Percentiles rank a stretch among this genome's conserved stretches.
phyloP scores from a whole-genome alignment of 2,329 filamentous ascomycete species.

The Rutstroemia sp. region DNA sequence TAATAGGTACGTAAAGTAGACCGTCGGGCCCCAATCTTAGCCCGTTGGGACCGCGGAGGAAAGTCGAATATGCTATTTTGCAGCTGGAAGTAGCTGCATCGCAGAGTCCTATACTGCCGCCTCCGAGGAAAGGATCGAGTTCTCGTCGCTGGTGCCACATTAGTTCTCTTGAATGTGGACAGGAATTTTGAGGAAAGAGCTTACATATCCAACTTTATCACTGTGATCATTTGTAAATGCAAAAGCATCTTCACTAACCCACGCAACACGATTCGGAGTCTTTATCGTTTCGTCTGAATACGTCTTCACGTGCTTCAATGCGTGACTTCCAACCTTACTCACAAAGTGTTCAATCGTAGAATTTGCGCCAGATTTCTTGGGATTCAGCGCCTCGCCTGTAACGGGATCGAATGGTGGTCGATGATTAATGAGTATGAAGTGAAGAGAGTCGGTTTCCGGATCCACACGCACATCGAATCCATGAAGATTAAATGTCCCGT shows the following conservation, averaged over 20 bases:
- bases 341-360: constrained; percentile 33
- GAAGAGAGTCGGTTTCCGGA: constrained; percentile 17
- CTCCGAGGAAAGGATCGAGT: constrained; percentile 25
- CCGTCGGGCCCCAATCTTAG: constrained; percentile 28
- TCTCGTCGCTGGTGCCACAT: constrained; percentile 16
- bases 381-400: constrained; percentile 28
- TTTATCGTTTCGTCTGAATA: constrained; percentile 26
- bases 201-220: constrained; percentile 25
- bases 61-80: constrained; percentile 23
- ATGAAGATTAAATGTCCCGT: constrained; percentile 28
- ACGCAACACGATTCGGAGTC: constrained; percentile 32
- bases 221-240: constrained; percentile 33
- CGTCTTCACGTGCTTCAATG: constrained; percentile 30
- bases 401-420: constrained; percentile 28
- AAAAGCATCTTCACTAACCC: constrained; percentile 29
- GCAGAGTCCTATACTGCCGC: constrained; percentile 29
- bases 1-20: constrained; percentile 30
- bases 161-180: neutral
- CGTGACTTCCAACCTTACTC: constrained; percentile 19
- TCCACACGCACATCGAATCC: constrained; percentile 29
- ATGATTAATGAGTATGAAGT: constrained; percentile 31
- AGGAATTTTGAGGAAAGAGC: neutral
- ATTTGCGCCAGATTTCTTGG: constrained; percentile 29
- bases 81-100: constrained; percentile 15
- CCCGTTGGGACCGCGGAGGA: constrained; percentile 30